Base-by-base conservation (phyloP, 2,329 filamentous ascomycete species). In the Claviceps capensis region DNA sequence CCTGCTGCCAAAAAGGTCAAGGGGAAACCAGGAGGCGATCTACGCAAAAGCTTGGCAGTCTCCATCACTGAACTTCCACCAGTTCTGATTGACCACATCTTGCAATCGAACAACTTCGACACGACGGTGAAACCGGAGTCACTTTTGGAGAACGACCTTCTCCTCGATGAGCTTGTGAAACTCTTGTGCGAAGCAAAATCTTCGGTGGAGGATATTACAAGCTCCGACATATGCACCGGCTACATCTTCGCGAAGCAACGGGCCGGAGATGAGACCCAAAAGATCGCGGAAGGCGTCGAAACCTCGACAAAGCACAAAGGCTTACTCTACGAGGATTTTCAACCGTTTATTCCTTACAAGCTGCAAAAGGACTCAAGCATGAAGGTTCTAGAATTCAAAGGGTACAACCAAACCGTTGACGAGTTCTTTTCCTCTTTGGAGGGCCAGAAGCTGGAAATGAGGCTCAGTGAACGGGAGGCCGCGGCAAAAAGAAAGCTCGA, bases 341-440 rank as follows among this genome's bases (percentile, higher is more conserved):
- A 97, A 59, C 93, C 93, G 0, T 97, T 97, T 65, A 73, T 85
- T 41, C 93, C 93, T 0, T 73, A 76, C 22, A 91, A 97, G 59
- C 86, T 95, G 55, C 79, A 83, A 55, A 73, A 78, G 6, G 81
- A 89, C 52, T 71, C 81, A 0, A 70, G 74, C 0, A 78, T 83
- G 23, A 77, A 80, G 3, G 80, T 95, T 16, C 63, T 97, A 13
- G 79, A 87, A 51, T 89, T 90, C 58, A 78, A 88, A 6, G 85
- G 83, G 9, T 97, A 94, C 72, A 96, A 96, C 66, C 86, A 85
- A 62, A 93, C 89, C 0, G 89, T 95, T 0, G 93, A 98, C 63
- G 88, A 95, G 59, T 98, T 96, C 71, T 97, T 95, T 66, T 97
- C 93, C 0, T 97, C 91, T 0, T 80, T 97, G 26, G 93, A 98